Evolutionary conservation across 1,284 basidiomycete species (phyloP).

Genomic region (Puccinia hordei): DNA sequence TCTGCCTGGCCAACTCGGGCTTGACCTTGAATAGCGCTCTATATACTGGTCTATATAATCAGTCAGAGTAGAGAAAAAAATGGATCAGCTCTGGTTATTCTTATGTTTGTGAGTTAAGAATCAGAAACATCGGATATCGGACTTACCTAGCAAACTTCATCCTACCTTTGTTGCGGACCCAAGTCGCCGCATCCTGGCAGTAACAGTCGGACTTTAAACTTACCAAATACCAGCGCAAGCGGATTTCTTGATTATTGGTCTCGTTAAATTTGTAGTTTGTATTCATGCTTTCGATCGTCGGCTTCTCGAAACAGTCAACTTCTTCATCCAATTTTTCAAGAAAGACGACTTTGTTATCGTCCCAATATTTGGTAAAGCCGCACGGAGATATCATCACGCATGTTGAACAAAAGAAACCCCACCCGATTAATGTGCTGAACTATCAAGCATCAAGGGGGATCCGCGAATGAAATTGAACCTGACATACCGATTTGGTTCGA

Average conservation of each 20-base stretch:
- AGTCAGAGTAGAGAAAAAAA: slow-evolving; percentile 2
- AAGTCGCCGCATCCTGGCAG: slow-evolving; percentile 52
- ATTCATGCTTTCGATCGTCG: slow-evolving; percentile 31
- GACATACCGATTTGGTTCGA: slow-evolving; percentile 50
- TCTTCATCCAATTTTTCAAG: slow-evolving; percentile 47
- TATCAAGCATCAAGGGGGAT: not conserved
- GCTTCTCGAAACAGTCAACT: not conserved
- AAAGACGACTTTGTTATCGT: slow-evolving; percentile 35
- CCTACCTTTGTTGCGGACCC: slow-evolving; percentile 59
- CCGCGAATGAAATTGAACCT: no score
- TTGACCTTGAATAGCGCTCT: slow-evolving; percentile 46
- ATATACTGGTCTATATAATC: slow-evolving; percentile 44
- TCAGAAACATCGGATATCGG: not conserved
- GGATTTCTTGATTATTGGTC: slow-evolving; percentile 64
- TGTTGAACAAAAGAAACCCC: not conserved
- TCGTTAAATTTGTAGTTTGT: slow-evolving; percentile 31
- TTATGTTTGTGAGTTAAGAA: not conserved
- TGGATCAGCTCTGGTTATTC: not conserved
- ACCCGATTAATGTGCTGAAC: not conserved
- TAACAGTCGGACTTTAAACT: slow-evolving; percentile 66
- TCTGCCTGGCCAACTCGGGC: slow-evolving; percentile 32
- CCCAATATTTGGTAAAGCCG: not conserved
- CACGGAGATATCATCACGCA: not conserved
- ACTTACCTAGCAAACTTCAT: slow-evolving; percentile 79
- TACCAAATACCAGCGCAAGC: slow-evolving; percentile 71